Base-by-base conservation (phyloP, 106 monocot species). In the Phalaenopsis aphrodite region DNA sequence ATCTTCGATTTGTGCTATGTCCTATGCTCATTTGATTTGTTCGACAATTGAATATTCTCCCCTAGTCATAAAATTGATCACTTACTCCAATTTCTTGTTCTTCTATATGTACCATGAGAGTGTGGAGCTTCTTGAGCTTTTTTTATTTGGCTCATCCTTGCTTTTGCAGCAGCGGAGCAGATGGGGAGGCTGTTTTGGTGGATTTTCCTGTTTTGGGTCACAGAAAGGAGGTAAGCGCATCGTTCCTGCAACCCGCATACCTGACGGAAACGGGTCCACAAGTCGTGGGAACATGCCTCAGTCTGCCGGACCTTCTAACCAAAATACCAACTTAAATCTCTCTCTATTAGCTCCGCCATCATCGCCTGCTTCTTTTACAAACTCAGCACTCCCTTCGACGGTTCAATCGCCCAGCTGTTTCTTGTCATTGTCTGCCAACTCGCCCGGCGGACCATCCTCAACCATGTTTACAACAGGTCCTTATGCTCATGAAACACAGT, bases 331-430 rank as follows among this genome's bases (percentile, higher is more conserved):
- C 67, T 80, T 89, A 11, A 88, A 88, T 47, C 89, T 91, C 16
- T 98, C 98, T 81, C 90, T 98, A 78, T 87, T 98, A 77, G 98
- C 98, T 55, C 98, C 98, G 46, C 98, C 98, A 10, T 98, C 98
- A 12, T 98, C 98, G 48, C 98, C 98, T 47, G 94, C 98, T 37
- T 98, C 98, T 42, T 98, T 98, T 75, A 86, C 92, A 61, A 92
- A 97, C 76, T 97, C 97, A 41, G 92, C 97, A 77, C 85, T 97
- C 55, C 94, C 97, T 61, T 97, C 97, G 2, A 97, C 94, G n/a
- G 88, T 79, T 41, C 98, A 94, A 79, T 98, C 98, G 57, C 98
- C 98, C 10, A 92, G 80, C 80, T 90, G 90, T 81, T 92, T 92
- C 79, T 82, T 98, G 74, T 94, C 98, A 21, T 75, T 93, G 75